Evolutionary conservation across 345 rosid species (phyloP).

Genomic region (Gynandropsis gynandra): DNA sequence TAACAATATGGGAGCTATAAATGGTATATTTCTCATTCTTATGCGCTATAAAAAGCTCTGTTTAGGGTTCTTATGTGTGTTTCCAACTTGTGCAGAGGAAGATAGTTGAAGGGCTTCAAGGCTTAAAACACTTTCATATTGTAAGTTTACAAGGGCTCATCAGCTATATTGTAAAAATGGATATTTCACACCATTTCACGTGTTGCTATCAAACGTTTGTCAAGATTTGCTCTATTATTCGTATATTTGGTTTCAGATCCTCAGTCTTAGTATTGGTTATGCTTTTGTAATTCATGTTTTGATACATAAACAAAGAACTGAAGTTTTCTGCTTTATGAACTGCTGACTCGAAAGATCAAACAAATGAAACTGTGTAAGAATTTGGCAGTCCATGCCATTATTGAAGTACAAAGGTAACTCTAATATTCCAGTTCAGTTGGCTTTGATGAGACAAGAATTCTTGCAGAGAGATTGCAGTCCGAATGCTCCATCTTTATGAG

Average conservation of each 20-base stretch:
- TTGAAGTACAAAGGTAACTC: conserved; percentile 3
- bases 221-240: too few relatives aligned
- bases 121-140: conserved; percentile 10
- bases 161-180: conserved; percentile 5
- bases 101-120: conserved; percentile 15
- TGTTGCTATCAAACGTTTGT: too few relatives aligned
- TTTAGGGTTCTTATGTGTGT: conserved; percentile 11
- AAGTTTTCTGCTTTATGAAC: background rate
- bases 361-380: conserved; percentile 10
- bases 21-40: conserved; percentile 37
- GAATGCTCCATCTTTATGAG: conserved; percentile 8
- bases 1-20: conserved; percentile 80
- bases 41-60: background rate
- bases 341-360: background rate
- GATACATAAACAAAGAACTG: conserved; percentile 1
- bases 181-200: too few relatives aligned
- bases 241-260: too few relatives aligned
- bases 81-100: conserved; percentile 22
- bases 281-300: conserved; percentile 8
- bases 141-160: background rate
- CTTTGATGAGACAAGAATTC: background rate
- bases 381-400: conserved; percentile 1
- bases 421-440: conserved; percentile 4
- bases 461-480: background rate
- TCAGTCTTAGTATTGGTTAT: background rate